Conservation (phyloP, 106 monocot genomes). For the Apostasia shenzhenica region DNA sequence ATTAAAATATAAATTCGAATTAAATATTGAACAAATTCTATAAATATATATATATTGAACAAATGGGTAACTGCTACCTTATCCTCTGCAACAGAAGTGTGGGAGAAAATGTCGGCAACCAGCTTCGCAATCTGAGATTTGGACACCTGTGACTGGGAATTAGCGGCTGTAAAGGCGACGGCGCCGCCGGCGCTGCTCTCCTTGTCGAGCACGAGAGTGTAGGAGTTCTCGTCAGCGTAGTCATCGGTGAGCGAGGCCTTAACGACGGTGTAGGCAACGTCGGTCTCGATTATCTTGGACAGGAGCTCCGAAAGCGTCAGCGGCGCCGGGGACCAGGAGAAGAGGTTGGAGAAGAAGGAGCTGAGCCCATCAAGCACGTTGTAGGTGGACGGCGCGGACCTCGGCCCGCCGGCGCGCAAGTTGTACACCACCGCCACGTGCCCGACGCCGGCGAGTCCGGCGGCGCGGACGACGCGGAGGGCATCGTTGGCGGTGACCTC, state of each 20-base stretch:
- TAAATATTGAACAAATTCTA: neutral
- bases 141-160: conserved; percentile 34
- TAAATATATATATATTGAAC: neutral
- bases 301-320: conserved; percentile 59
- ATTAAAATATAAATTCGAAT: neutral
- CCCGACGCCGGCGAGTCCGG: conserved; percentile 55
- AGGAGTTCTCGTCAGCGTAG: conserved; percentile 19
- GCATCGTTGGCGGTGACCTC: conserved; percentile 70
- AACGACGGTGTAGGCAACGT: conserved; percentile 74
- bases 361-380: conserved; percentile 89
- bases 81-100: conserved; percentile 71
- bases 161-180: neutral
- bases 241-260: conserved; percentile 67
- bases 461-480: conserved; percentile 62
- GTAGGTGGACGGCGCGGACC: conserved; percentile 21
- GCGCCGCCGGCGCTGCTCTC: conserved; percentile 32
- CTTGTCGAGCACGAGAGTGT: conserved; percentile 32
- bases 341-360: conserved; percentile 69
- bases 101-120: conserved; percentile 72
- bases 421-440: conserved; percentile 76
- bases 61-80: conserved; percentile 38
- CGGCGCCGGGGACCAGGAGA: conserved; percentile 27
- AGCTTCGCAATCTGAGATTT: conserved; percentile 69
- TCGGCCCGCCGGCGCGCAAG: neutral
- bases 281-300: conserved; percentile 52